Conservation (phyloP, 495 filamentous ascomycete genomes). For the Daldinia caldariorum region DNA sequence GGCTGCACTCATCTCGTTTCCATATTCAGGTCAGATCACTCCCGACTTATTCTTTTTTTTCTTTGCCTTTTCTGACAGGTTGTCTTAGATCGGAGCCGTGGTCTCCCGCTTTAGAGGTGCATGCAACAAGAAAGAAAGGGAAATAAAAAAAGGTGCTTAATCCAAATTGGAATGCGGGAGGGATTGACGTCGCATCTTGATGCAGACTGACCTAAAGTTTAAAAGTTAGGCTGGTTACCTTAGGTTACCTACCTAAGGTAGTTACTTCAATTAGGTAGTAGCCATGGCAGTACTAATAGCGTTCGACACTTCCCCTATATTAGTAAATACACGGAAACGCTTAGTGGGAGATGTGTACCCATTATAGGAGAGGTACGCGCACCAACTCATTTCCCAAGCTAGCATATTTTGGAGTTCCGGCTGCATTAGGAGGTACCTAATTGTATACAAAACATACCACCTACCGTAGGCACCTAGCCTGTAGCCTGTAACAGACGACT, state of each 20-base stretch:
- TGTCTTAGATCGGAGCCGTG: conserved; percentile 23
- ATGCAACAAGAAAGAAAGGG: conserved; percentile 15
- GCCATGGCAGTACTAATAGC: background rate
- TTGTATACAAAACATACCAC: no score
- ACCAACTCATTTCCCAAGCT: conserved; percentile 23
- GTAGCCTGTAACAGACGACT: background rate
- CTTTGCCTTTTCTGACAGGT: conserved; percentile 16
- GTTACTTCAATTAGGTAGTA: background rate
- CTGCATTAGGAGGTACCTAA: background rate
- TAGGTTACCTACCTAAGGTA: no score
- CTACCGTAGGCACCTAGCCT: background rate
- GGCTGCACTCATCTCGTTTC: conserved; percentile 34
- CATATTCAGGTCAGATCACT: conserved; percentile 5
- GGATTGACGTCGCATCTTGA: conserved; percentile 31
- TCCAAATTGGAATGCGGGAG: conserved; percentile 33
- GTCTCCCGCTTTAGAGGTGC: conserved; percentile 21
- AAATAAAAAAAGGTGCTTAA: conserved; percentile 15
- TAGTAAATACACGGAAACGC: background rate
- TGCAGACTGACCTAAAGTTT: background rate
- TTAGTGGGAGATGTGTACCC: conserved; percentile 5
- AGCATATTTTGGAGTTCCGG: conserved; percentile 27
- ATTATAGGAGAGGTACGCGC: conserved; percentile 11
- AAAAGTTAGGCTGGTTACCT: background rate
- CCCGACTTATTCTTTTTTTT: background rate
- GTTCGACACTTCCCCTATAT: background rate